phyloP scores from a whole-genome alignment of 352 stramenopile genomes.

The Phytophthora palmivora region DNA sequence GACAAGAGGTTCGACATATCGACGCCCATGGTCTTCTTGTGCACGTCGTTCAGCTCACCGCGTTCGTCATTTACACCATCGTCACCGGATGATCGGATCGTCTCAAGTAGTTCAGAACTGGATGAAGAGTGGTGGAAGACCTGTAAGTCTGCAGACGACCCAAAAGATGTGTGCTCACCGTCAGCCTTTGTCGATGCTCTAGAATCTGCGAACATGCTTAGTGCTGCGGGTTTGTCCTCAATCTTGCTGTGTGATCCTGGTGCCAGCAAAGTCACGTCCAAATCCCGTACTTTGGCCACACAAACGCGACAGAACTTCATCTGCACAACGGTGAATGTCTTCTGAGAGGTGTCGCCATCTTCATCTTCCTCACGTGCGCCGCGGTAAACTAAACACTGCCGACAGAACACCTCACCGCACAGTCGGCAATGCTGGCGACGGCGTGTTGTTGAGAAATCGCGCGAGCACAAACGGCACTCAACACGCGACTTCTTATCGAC shows the following conservation, averaged over 20 bases:
- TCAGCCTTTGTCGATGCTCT: constrained; percentile 30
- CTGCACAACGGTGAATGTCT: constrained; percentile 51
- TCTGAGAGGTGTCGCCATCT: constrained; percentile 16
- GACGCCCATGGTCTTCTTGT: constrained; percentile 17
- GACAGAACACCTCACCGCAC: constrained; percentile 79
- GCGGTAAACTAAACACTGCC: constrained; percentile 62
- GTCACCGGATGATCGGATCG: constrained; percentile 35
- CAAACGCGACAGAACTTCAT: constrained; percentile 71
- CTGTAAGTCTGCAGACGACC: constrained; percentile 10
- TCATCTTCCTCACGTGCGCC: constrained; percentile 28
- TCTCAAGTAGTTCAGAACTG: constrained; percentile 38
- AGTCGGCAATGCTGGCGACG: constrained; percentile 75
- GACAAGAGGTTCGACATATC: constrained; percentile 40
- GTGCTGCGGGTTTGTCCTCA: constrained; percentile 5
- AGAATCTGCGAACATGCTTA: constrained; percentile 27
- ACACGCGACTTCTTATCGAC: constrained; percentile 52
- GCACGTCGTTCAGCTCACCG: constrained; percentile 13
- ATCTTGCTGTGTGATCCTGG: constrained; percentile 18
- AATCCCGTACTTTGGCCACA: constrained; percentile 52
- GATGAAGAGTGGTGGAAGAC: constrained; percentile 26
- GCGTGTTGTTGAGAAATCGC: constrained; percentile 58
- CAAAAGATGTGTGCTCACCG: constrained; percentile 29
- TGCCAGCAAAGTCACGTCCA: constrained; percentile 32
- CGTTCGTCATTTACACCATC: constrained; percentile 31
- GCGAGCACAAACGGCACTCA: constrained; percentile 64